These are phyloP conservation scores for Yamadazyma kitorensis DNA, from an alignment of 805 yeast species.

Conservation along the genomic window DNA sequence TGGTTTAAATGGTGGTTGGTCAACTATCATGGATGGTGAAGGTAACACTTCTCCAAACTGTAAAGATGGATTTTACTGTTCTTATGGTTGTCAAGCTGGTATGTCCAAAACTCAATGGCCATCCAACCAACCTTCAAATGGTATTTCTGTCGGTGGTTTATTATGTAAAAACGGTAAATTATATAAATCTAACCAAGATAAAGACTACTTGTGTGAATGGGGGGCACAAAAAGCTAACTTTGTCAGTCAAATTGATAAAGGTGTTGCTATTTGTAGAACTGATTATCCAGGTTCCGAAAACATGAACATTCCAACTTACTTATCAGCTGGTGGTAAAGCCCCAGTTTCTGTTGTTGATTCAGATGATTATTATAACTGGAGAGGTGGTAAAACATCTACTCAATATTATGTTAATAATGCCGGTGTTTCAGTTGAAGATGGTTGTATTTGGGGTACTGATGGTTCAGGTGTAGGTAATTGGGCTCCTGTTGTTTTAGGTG, in stretches of 20 bases:
- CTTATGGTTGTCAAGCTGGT: slow-evolving; percentile 98
- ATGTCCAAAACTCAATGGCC: slow-evolving; percentile 99
- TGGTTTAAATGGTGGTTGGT: slow-evolving; percentile 71
- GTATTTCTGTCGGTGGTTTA: slow-evolving; percentile 94
- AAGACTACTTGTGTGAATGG: slow-evolving; percentile 81
- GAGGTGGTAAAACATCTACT: slow-evolving; percentile 79
- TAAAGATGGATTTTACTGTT: slow-evolving; percentile 89
- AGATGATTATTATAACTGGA: slow-evolving; percentile 76
- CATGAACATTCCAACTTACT: slow-evolving; percentile 92
- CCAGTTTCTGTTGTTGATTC: slow-evolving; percentile 80
- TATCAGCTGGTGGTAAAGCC: slow-evolving; percentile 60
- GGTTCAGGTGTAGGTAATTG: slow-evolving; percentile 91
- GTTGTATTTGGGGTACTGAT: slow-evolving; percentile 88
- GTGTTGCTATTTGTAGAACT: slow-evolving; percentile 93
- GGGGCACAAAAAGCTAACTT: slow-evolving; percentile 71
- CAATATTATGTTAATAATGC: slow-evolving; percentile 98
- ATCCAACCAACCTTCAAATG: slow-evolving; percentile 75
- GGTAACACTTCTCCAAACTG: slow-evolving; percentile 68
- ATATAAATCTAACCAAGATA: slow-evolving; percentile 67
- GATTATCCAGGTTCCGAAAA: slow-evolving; percentile 99
- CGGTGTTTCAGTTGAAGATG: slow-evolving; percentile 85
- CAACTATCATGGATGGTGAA: slow-evolving; percentile 65
- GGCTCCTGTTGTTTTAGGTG: slow-evolving; percentile 96
- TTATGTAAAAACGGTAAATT: slow-evolving; percentile 80
- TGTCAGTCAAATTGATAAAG: slow-evolving; percentile 56